Base-by-base conservation (phyloP, 352 stramenopile species). In the Globisporangium paroecandrum region DNA sequence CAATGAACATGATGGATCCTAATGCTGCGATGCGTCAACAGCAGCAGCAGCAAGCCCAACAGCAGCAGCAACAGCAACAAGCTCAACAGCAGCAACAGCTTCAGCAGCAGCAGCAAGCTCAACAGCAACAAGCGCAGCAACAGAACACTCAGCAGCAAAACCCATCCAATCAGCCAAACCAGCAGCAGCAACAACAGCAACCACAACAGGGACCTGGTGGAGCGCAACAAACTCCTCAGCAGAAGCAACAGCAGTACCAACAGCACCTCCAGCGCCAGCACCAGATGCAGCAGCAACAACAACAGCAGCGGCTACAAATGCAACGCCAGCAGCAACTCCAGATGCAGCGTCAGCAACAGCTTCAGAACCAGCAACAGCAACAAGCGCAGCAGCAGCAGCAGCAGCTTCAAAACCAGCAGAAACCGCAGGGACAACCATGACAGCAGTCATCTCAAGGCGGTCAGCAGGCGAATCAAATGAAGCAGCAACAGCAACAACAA, bases 231-330 rank as follows among this genome's bases (percentile, higher is more conserved):
- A 72, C 68, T 47, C 49, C 72, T 22, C 78, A 85, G 15, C 73
- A 87, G 46, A 60, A 88, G 22, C 79, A 86, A 61, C 72, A 81
- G 62, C 81, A 88, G 58, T 77, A 83, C 25, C 72, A 72, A 24
- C 71, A 79, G 27, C 79, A 88, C 49, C 77, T 87, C 64, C 76
- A 86, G 61, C 77, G 83, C 13, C 82, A 89, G 38, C 79, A 89
- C 64, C 79, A 83, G 54, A 71, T 75, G 60, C 82, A 84, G 69
- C 77, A 83, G 64, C 73, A 73, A 46, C 69, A 79, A 61, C 72
- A 80, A 27, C 72, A 71, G 24, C 75, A 79, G 43, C 78, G 83
- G 53, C 80, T 86, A 64, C 75, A 85, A 47, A 76, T 85, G 29
- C 81, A 87, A 25, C 79, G 85, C 63, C 79, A 75, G 57, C 71